Evolutionary conservation across 2,329 filamentous ascomycete genomes (phyloP).

Genomic region (Pezicula carpinea): DNA sequence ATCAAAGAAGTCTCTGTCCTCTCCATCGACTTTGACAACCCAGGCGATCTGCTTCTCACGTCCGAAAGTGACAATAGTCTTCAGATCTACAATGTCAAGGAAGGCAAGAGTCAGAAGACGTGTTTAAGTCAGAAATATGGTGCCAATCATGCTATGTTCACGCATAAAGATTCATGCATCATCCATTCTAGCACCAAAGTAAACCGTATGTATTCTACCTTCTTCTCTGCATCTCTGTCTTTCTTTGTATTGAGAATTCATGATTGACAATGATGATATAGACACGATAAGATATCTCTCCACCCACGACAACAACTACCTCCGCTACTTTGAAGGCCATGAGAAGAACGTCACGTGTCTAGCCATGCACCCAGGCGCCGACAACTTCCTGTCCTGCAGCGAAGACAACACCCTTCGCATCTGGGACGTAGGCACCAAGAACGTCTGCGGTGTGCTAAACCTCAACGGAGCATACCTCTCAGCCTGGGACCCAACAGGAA

Average conservation of each 20-base stretch:
- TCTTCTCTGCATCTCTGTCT: not conserved
- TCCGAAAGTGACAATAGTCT: slow-evolving; percentile 92
- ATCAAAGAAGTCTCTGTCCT: slow-evolving; percentile 59
- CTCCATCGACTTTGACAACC: slow-evolving; percentile 94
- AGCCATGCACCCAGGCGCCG: slow-evolving; percentile 76
- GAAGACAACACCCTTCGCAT: slow-evolving; percentile 87
- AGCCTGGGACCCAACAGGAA: slow-evolving; percentile 87
- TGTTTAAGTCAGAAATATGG: slow-evolving; percentile 96
- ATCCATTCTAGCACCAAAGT: slow-evolving; percentile 95
- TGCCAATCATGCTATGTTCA: slow-evolving; percentile 89
- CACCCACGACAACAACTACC: slow-evolving; percentile 93
- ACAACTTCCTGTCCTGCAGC: slow-evolving; percentile 89
- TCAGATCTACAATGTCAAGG: slow-evolving; percentile 89
- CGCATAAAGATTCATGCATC: slow-evolving; percentile 72
- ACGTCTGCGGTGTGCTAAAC: slow-evolving; percentile 74
- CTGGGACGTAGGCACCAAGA: slow-evolving; percentile 75
- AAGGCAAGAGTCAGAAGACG: slow-evolving; percentile 84
- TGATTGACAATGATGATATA: slow-evolving; percentile 24
- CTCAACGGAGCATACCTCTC: slow-evolving; percentile 77
- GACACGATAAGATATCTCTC: slow-evolving; percentile 82
- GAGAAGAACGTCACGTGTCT: slow-evolving; percentile 79
- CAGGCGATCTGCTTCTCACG: slow-evolving; percentile 86
- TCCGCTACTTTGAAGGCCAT: slow-evolving; percentile 94
- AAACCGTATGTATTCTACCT: slow-evolving; percentile 54
- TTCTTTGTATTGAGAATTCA: slow-evolving; percentile 1